phyloP scores from a whole-genome alignment of 306 rosid species.

The Vachellia collinsii region DNA sequence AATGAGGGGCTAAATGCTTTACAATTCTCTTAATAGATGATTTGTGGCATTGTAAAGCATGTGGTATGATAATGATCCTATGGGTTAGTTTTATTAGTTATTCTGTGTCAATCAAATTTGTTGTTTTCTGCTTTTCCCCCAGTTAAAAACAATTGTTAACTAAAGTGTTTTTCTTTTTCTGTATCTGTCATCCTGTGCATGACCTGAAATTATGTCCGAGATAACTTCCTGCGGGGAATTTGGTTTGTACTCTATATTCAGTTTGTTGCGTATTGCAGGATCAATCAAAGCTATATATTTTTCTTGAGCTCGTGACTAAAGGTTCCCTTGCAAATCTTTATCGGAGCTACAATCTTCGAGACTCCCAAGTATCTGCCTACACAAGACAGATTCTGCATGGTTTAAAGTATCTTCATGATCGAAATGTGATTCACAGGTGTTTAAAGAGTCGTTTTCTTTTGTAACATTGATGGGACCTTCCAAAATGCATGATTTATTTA shows the following conservation, averaged over 20 bases:
- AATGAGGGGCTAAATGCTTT: background rate
- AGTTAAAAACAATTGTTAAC: background rate
- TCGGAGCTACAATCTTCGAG: slow-evolving; percentile 63
- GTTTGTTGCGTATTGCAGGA: slow-evolving; percentile 60
- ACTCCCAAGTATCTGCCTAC: slow-evolving; percentile 84
- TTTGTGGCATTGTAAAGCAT: background rate
- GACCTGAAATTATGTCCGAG: background rate
- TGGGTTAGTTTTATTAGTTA: background rate
- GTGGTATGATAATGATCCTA: background rate
- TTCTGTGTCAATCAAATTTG: slow-evolving; percentile 2
- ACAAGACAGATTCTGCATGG: slow-evolving; percentile 90
- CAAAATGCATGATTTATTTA: background rate
- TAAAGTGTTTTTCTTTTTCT: background rate
- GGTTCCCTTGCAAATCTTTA: slow-evolving; percentile 85
- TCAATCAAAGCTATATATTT: slow-evolving; percentile 78
- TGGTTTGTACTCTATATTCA: slow-evolving; percentile 28
- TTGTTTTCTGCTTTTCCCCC: background rate
- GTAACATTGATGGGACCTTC: background rate
- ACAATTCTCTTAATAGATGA: background rate
- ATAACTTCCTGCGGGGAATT: background rate
- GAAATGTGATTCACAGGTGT: slow-evolving; percentile 89
- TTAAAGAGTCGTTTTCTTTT: slow-evolving; percentile 23
- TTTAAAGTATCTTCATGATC: slow-evolving; percentile 93
- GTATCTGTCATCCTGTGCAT: background rate
- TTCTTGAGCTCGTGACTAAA: slow-evolving; percentile 85